A percentile compares a stretch with the other conserved stretches of the same genome.
phyloP scores from a whole-genome alignment of 2,329 filamentous ascomycete species.

The Aspergillus uvarum region DNA sequence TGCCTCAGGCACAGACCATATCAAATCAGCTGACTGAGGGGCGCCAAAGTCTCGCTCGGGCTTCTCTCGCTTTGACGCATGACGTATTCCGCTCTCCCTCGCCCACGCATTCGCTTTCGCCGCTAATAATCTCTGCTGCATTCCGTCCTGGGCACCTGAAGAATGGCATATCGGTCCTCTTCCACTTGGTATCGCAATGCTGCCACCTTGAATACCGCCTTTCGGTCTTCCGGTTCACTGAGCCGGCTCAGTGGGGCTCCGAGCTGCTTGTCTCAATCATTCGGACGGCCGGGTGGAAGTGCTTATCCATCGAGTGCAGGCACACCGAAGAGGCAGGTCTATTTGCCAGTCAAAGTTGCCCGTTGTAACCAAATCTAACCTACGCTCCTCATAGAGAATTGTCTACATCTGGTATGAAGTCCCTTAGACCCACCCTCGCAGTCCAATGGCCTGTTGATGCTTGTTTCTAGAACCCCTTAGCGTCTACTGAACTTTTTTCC shows the following conservation, averaged over 20 bases:
- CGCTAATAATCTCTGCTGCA: conserved; percentile 1
- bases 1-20: background rate
- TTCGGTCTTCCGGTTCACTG: conserved; percentile 1
- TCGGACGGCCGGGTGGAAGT: background rate
- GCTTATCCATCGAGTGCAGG: conserved; percentile 10
- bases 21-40: conserved; percentile 10
- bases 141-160: background rate
- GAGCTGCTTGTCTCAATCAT: background rate
- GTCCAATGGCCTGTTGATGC: background rate
- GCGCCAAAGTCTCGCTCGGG: background rate
- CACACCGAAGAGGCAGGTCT: conserved; percentile 19
- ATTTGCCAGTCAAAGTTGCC: conserved; percentile 1
- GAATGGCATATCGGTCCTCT: conserved; percentile 12
- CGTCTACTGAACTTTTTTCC: background rate
- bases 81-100: conserved; percentile 8
- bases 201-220: conserved; percentile 7
- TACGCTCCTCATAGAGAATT: conserved; percentile 13
- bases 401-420: conserved; percentile 13
- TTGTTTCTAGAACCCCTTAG: background rate
- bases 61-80: background rate
- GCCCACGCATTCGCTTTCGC: background rate
- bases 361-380: conserved; percentile 3
- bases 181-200: conserved; percentile 16
- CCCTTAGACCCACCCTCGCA: background rate
- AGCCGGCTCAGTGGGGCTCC: background rate